These are phyloP conservation scores for Fusarium cyanostomum DNA, from an alignment of 2,329 filamentous ascomycete species.

Conservation along the genomic window DNA sequence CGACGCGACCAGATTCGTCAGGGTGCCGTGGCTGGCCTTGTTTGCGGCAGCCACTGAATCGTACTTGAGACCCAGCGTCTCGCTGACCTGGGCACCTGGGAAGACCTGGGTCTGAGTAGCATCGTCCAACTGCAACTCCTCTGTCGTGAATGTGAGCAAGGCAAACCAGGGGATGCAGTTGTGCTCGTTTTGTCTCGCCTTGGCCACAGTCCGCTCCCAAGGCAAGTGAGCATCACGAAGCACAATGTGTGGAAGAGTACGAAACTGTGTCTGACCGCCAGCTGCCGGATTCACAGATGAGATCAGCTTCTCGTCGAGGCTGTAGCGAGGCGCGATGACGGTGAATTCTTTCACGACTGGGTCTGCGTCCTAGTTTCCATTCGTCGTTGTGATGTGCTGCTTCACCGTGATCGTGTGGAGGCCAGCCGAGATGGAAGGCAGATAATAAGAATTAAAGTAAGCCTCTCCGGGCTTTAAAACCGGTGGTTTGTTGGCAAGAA, in stretches of 20 bases:
- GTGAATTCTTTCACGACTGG: background rate
- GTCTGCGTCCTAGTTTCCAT: background rate
- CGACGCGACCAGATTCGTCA: background rate
- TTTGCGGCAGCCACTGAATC: too few relatives aligned
- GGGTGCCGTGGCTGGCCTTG: background rate
- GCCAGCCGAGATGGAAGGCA: background rate
- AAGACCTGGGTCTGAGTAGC: background rate
- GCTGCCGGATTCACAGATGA: conserved; percentile 42
- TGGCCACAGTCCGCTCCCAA: conserved; percentile 48
- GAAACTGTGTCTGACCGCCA: conserved; percentile 44
- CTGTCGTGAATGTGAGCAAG: conserved; percentile 40
- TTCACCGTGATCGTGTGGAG: background rate
- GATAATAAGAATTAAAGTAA: background rate
- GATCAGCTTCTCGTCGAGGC: background rate
- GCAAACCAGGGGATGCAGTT: conserved; percentile 52
- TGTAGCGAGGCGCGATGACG: background rate
- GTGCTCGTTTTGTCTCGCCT: background rate
- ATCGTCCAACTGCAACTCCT: conserved; percentile 45
- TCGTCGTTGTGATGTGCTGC: background rate
- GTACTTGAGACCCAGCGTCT: background rate
- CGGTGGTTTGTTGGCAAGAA: background rate
- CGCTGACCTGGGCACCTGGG: background rate
- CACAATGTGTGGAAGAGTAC: conserved; percentile 54
- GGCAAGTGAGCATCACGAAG: conserved; percentile 53
- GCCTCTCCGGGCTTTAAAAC: background rate